Evolutionary conservation across 176 grass and related monocot genomes (phyloP).

Genomic region (Pharus latifolius): DNA sequence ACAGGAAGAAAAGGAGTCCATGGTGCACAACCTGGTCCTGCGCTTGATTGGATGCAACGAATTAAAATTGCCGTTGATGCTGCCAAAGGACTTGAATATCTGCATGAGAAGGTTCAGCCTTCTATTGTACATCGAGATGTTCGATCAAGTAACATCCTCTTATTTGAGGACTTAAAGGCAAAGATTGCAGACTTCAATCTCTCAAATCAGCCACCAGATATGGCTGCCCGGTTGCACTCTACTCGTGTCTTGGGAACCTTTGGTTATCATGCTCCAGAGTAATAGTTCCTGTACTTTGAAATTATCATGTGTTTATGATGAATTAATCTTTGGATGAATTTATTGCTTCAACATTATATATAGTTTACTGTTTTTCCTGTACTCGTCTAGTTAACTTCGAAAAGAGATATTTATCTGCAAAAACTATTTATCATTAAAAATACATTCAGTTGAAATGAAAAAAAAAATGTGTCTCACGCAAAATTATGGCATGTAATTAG

Average conservation of each 20-base stretch:
- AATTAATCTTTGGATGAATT: background rate
- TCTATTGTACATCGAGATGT: slow-evolving; percentile 78
- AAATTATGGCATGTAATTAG: background rate
- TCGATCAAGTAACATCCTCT: slow-evolving; percentile 84
- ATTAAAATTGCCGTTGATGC: slow-evolving; percentile 73
- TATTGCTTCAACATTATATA: background rate
- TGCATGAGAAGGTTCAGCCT: slow-evolving; percentile 82
- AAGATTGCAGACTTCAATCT: slow-evolving; percentile 94
- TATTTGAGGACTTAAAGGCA: slow-evolving; percentile 87
- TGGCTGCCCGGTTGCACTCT: slow-evolving; percentile 82
- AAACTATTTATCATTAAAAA: background rate
- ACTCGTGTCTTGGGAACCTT: slow-evolving; percentile 93
- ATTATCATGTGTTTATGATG: background rate
- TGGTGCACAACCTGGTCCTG: slow-evolving; percentile 77
- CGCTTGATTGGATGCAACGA: slow-evolving; percentile 87
- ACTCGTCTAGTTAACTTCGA: background rate
- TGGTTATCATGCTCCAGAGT: slow-evolving; percentile 94
- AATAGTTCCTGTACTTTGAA: slow-evolving; percentile 22
- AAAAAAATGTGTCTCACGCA: background rate
- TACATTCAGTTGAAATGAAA: background rate
- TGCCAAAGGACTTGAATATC: slow-evolving; percentile 80
- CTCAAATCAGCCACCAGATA: slow-evolving; percentile 87
- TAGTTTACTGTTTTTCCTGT: background rate
- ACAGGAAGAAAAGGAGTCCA: slow-evolving; percentile 86
- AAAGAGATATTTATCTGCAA: background rate